A percentile compares a stretch with the other conserved stretches of the same genome.
phyloP scores from a whole-genome alignment of 441 rosid genomes.

The Gossypium trilobum region DNA sequence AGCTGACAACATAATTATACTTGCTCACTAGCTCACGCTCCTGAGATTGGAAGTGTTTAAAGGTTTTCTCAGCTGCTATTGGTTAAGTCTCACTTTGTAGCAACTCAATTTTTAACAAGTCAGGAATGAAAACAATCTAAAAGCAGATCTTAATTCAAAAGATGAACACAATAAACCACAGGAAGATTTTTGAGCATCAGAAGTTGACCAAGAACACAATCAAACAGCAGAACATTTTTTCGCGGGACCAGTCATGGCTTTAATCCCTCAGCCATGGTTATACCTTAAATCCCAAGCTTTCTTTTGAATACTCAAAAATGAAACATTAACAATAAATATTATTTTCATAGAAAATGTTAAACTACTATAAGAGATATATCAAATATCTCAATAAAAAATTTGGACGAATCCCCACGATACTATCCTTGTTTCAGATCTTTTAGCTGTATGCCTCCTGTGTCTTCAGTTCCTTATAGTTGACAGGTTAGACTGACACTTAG shows the following conservation, averaged over 20 bases:
- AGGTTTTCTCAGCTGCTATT: constrained; percentile 62
- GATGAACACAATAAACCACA: not conserved
- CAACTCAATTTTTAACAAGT: constrained; percentile 11
- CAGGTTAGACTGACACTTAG: not conserved
- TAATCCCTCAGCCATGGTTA: not conserved
- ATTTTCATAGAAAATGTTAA: not conserved
- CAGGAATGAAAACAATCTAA: constrained; percentile 4
- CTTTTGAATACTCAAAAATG: not conserved
- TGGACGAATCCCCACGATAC: not conserved
- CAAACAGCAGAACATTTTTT: not conserved
- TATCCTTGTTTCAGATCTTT: not conserved
- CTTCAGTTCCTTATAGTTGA: not conserved
- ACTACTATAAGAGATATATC: not conserved
- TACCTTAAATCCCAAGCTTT: not conserved
- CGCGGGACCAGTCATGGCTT: not conserved
- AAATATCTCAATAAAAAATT: not conserved
- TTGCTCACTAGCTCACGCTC: constrained; percentile 75
- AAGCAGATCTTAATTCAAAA: not conserved
- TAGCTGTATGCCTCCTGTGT: not conserved
- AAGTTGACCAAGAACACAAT: not conserved
- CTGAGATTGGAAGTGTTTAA: constrained; percentile 50
- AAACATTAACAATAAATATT: not conserved
- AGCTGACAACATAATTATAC: constrained; percentile 72
- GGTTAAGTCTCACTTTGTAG: constrained; percentile 41
- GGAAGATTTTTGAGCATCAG: not conserved